These are phyloP conservation scores for Leishmania aethiopica DNA, from an alignment of 208 protist genomes.

Conservation along the genomic window DNA sequence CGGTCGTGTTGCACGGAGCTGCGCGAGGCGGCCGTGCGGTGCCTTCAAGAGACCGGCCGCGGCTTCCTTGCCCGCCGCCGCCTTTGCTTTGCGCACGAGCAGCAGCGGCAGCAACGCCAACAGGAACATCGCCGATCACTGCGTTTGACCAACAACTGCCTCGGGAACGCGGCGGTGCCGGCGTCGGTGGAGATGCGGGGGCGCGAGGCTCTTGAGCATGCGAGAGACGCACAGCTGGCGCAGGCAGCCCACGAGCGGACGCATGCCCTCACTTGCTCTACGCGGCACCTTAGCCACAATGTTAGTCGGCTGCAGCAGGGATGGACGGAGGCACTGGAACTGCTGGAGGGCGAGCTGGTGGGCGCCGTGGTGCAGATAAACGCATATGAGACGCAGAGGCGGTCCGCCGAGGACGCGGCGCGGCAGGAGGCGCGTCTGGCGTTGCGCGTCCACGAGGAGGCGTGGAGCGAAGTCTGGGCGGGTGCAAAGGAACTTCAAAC, in stretches of 20 bases:
- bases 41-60: slow-evolving; percentile 11
- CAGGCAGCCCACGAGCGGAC: neutral
- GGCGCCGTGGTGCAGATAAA: slow-evolving; percentile 18
- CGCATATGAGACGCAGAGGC: slow-evolving; percentile 18
- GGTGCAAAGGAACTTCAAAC: neutral
- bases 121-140: neutral
- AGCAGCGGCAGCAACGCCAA: neutral
- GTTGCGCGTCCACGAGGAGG: slow-evolving; percentile 9
- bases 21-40: neutral
- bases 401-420: slow-evolving; percentile 19
- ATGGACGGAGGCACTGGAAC: slow-evolving; percentile 23
- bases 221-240: slow-evolving; percentile 5
- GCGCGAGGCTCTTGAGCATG: slow-evolving; percentile 12
- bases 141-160: neutral
- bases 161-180: neutral
- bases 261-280: neutral
- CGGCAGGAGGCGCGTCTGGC: slow-evolving; percentile 12
- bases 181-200: neutral
- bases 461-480: slow-evolving; percentile 16
- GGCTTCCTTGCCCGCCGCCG: slow-evolving; percentile 4
- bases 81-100: neutral
- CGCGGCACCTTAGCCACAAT: slow-evolving; percentile 1
- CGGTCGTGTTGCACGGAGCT: slow-evolving; percentile 1
- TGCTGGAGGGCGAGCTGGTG: slow-evolving; percentile 28
- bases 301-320: slow-evolving; percentile 7